Conservation (phyloP, 1,284 basidiomycete species). For the Vanrija humicola region DNA sequence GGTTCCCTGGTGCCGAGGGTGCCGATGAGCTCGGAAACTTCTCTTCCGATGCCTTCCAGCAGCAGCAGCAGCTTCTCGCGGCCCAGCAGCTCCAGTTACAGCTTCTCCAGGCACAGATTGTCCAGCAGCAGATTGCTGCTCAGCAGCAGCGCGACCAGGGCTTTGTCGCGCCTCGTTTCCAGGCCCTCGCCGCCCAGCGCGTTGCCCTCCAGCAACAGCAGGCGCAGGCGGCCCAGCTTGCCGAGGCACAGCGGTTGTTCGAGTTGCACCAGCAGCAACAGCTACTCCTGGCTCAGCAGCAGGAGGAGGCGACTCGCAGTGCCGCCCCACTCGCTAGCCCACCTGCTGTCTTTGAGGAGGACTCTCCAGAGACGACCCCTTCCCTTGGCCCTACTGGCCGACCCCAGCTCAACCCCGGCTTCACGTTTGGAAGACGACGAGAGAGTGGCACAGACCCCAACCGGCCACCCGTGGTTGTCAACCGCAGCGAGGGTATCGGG, state of each 20-base stretch:
- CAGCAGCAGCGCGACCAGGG: conserved; percentile 41
- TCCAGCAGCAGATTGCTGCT: conserved; percentile 25
- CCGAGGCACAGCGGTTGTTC: conserved; percentile 38
- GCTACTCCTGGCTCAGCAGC: conserved; percentile 23
- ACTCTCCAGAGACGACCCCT: conserved; percentile 33
- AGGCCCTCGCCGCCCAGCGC: conserved; percentile 70
- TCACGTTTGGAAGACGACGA: conserved; percentile 70
- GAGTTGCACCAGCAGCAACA: conserved; percentile 37
- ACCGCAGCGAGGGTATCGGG: conserved; percentile 38
- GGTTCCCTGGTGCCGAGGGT: conserved; percentile 21
- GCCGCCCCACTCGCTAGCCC: conserved; percentile 23
- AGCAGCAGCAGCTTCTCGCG: conserved; percentile 42
- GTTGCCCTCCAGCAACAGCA: conserved; percentile 41
- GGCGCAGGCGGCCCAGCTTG: conserved; percentile 54
- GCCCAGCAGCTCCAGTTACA: conserved; percentile 43
- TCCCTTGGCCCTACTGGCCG: conserved; percentile 69
- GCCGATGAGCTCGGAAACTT: conserved; percentile 16
- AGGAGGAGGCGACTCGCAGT: conserved; percentile 19
- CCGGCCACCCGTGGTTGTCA: conserved; percentile 24
- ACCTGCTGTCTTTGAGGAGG: conserved; percentile 45
- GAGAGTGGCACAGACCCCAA: conserved; percentile 12
- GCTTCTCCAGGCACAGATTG: conserved; percentile 42
- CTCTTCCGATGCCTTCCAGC: conserved; percentile 28
- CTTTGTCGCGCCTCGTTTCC: conserved; percentile 81
- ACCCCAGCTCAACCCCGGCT: conserved; percentile 80